These are phyloP conservation scores for Mortierella sp. DNA, from an alignment of 371 early-diverging fungal genomes.

Conservation along the genomic window DNA sequence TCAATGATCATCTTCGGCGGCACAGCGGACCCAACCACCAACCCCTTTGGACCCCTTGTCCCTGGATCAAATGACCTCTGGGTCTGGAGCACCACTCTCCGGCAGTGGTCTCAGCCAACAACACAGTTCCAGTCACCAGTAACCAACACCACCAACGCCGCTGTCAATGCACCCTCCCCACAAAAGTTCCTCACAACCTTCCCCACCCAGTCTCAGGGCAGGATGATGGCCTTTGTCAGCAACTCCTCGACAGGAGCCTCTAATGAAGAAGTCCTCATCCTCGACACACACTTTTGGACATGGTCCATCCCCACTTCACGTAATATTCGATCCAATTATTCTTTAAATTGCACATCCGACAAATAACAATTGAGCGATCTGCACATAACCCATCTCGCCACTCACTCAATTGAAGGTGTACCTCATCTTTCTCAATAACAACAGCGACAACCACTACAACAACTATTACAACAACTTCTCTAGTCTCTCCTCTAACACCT, in stretches of 20 bases:
- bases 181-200: slow-evolving; percentile 47
- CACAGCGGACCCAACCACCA: slow-evolving; percentile 20
- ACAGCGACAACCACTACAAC: not conserved
- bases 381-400: not conserved
- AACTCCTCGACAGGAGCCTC: slow-evolving; percentile 27
- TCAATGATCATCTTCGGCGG: slow-evolving; percentile 55
- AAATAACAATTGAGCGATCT: slow-evolving; percentile 6
- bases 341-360: not conserved
- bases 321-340: slow-evolving; percentile 19
- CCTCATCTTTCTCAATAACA: not conserved
- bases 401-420: not conserved
- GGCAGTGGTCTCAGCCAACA: slow-evolving; percentile 45
- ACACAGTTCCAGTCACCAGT: slow-evolving; percentile 16
- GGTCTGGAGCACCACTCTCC: slow-evolving; percentile 50
- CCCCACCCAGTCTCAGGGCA: slow-evolving; percentile 43
- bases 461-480: not conserved
- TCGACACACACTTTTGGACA: slow-evolving; percentile 49
- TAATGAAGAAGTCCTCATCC: slow-evolving; percentile 22
- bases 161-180: slow-evolving; percentile 21
- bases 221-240: slow-evolving; percentile 41
- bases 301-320: slow-evolving; percentile 56
- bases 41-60: slow-evolving; percentile 27
- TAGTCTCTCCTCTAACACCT: not conserved
- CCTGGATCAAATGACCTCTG: slow-evolving; percentile 46
- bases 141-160: not conserved